Conservation (phyloP, 345 rosid species). For the Clausena lansium region DNA sequence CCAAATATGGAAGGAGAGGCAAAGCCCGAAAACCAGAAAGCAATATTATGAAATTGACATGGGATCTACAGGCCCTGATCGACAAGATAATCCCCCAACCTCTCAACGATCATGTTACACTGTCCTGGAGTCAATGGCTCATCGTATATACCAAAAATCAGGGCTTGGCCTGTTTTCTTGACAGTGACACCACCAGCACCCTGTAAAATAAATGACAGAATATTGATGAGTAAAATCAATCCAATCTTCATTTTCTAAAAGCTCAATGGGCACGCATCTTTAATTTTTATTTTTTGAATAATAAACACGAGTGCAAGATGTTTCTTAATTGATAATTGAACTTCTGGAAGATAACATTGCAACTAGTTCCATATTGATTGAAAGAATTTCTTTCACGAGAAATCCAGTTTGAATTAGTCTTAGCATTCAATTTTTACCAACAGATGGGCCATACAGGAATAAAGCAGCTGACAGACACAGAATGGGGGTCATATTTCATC, state of each 20-base stretch:
- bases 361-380: not conserved
- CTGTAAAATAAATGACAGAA: constrained; percentile 27
- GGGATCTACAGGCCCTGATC: constrained; percentile 64
- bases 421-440: not conserved
- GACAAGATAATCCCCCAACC: constrained; percentile 79
- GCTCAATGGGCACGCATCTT: not conserved
- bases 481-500: not conserved
- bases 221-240: not conserved
- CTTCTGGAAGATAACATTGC: not conserved
- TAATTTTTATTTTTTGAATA: not conserved
- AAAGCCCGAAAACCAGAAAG: constrained; percentile 8
- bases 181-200: constrained; percentile 75
- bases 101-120: constrained; percentile 88
- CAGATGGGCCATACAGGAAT: not conserved
- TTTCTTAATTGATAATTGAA: not conserved
- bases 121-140: constrained; percentile 84
- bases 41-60: not conserved
- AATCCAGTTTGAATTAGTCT: not conserved
- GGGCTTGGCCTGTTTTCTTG: constrained; percentile 72
- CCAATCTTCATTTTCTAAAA: not conserved
- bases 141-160: constrained; percentile 70
- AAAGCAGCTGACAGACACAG: not conserved
- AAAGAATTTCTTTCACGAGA: not conserved
- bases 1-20: constrained; percentile 14
- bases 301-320: too few species aligned